A percentile compares a stretch with the other conserved stretches of the same genome.
These are phyloP conservation scores for Hypoxylon sp. DNA, from an alignment of 2,329 filamentous ascomycete species.

Conservation along the genomic window DNA sequence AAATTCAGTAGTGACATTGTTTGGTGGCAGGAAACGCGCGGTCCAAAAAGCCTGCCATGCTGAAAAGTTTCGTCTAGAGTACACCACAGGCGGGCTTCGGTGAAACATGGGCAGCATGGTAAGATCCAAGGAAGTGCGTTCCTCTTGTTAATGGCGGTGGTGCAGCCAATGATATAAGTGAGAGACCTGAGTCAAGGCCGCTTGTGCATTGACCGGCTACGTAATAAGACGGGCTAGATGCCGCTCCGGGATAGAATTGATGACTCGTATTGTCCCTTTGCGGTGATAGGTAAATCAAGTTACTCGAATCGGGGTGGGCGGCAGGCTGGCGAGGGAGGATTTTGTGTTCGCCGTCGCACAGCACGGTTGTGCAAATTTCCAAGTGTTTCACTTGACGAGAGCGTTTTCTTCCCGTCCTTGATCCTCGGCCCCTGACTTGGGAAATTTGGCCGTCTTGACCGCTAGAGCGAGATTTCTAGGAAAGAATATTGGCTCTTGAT, in stretches of 20 bases:
- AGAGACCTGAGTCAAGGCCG: conserved; percentile 8
- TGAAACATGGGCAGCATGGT: conserved; percentile 30
- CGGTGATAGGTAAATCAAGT: conserved; percentile 11
- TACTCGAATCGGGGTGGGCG: conserved; percentile 8
- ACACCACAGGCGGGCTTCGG: conserved; percentile 26
- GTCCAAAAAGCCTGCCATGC: conserved; percentile 15
- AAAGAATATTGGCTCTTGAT: neutral
- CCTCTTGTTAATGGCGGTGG: conserved; percentile 26
- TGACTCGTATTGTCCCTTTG: conserved; percentile 13
- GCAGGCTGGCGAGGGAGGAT: conserved; percentile 10
- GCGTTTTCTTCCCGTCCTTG: conserved; percentile 28
- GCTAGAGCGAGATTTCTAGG: neutral
- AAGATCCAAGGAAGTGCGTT: conserved; percentile 4
- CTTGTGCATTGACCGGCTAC: conserved; percentile 31
- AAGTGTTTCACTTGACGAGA: conserved; percentile 40
- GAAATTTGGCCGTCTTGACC: conserved; percentile 12
- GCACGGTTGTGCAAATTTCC: conserved; percentile 39
- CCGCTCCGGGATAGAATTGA: conserved; percentile 5
- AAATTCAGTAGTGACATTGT: neutral
- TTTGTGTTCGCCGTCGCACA: conserved; percentile 24
- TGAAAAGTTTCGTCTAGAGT: conserved; percentile 4
- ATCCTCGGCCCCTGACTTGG: conserved; percentile 4
- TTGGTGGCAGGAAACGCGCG: neutral
- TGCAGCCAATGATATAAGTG: conserved; percentile 29
- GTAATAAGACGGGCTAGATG: conserved; percentile 27